These are phyloP conservation scores for Arctium minus DNA, from an alignment of 129 eudicot genomes.

Conservation along the genomic window DNA sequence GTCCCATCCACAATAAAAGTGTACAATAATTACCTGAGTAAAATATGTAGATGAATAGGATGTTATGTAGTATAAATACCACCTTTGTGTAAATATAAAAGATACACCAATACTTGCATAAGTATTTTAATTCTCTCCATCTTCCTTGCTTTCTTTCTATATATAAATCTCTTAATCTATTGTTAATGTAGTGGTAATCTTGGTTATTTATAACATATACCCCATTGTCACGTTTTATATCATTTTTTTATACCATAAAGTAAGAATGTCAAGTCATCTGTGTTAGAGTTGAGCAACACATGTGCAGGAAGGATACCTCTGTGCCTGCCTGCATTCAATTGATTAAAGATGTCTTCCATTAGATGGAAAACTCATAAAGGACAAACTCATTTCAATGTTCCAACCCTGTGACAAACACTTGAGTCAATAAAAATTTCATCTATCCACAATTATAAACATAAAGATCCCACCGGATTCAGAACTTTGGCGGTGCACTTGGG, in stretches of 20 bases:
- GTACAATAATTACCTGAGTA: too few relatives aligned
- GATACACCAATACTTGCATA: too few relatives aligned
- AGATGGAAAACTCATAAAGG: conserved; percentile 10
- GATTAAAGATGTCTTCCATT: background rate
- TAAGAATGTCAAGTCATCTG: background rate
- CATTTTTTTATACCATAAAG: background rate
- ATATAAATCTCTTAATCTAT: too few relatives aligned
- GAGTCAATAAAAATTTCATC: background rate
- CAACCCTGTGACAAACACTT: background rate
- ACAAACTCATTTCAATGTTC: conserved; percentile 20
- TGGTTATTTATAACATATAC: too few relatives aligned
- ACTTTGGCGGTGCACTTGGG: too few relatives aligned
- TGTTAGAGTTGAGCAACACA: conserved; percentile 12
- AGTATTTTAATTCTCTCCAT: too few relatives aligned
- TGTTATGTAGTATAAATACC: too few relatives aligned
- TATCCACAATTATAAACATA: background rate
- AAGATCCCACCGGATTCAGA: background rate
- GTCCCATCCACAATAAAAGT: too few relatives aligned
- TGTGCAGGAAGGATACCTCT: conserved; percentile 14
- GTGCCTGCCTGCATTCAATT: conserved; percentile 16
- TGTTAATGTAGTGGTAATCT: too few relatives aligned
- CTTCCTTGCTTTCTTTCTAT: too few relatives aligned
- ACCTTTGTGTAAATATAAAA: too few relatives aligned
- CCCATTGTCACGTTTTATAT: background rate
- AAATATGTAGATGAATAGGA: too few relatives aligned